Base-by-base conservation (phyloP, 2,329 filamentous ascomycete species). In the Ascochyta koolunga region DNA sequence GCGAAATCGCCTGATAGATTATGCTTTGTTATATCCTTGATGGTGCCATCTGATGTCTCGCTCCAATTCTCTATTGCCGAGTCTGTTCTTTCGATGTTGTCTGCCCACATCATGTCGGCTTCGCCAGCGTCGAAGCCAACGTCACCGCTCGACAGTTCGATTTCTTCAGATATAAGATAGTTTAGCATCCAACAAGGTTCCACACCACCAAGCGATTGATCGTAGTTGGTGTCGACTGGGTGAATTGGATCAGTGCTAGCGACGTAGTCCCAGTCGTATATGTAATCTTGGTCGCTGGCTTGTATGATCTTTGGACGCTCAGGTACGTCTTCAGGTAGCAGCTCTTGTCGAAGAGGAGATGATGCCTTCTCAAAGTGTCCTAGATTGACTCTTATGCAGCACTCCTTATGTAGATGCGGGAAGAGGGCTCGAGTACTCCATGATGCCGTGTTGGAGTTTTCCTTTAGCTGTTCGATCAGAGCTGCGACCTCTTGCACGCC, bases 201-300 rank as follows among this genome's bases (percentile, higher is more conserved):
- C 1, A 50, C 40, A 11, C 54, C 49, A 7, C 62, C 55, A n/a
- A 53, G 11, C 0, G 61, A 58, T 11, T 57, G 53, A 5, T 44
- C 29, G 37, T 67, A 62, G 10, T 60, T 54, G 0, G 53, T 62
- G 16, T 21, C 55, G 13, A 67, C 53, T 3, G 64, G 67, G 32
- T 69, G 66, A 0, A 70, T 8, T 4, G 67, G 62, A 45, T 69
- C 67, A 1, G 59, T 65, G 27, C 61, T 66, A 2, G 49, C 62
- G 5, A 58, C 32, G 33, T 61, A 66, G 9, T 63, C 46, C 1
- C 55, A 62, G 19, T 68, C 62, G 9, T 65, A 66, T 2, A 61
- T 46, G 4, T 57, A 36, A 4, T 42, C 54, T 5, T 41, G 41
- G 1, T 59, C 36, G 15, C 15, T 24, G 47, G 54, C 50, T 4